Conservation (phyloP, 495 filamentous ascomycete species). For the Aspergillus diversus region DNA sequence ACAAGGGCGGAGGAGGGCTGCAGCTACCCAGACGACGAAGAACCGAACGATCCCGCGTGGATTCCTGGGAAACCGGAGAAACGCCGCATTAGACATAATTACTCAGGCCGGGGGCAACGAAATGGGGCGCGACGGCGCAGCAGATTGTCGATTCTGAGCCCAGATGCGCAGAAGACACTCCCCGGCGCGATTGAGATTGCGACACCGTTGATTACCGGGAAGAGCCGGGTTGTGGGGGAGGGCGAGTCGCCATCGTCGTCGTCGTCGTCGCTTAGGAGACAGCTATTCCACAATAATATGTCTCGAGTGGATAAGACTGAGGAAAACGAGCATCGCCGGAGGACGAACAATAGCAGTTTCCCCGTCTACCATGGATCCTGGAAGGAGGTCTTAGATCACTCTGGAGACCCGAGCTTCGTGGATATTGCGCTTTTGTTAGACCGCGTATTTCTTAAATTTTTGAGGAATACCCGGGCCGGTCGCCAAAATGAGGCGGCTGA, state of each 20-base stretch:
- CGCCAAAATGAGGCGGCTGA: not conserved
- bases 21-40: conserved; percentile 40
- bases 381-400: conserved; percentile 43
- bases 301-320: not conserved
- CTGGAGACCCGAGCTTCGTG: conserved; percentile 38
- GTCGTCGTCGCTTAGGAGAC: conserved; percentile 21
- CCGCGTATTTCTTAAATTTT: conserved; percentile 42
- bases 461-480: conserved; percentile 35
- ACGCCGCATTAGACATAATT: conserved; percentile 44
- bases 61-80: conserved; percentile 42
- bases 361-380: conserved; percentile 42
- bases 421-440: conserved; percentile 46
- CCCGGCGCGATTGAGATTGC: conserved; percentile 53
- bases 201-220: conserved; percentile 50
- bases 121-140: conserved; percentile 31
- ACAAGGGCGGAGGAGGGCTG: conserved; percentile 15
- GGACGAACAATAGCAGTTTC: conserved; percentile 28
- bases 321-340: conserved; percentile 19
- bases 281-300: conserved; percentile 26
- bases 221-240: conserved; percentile 24
- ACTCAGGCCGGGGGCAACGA: conserved; percentile 37
- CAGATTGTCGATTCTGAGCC: conserved; percentile 41
- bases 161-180: conserved; percentile 41
- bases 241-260: not conserved
- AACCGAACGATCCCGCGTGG: conserved; percentile 49